Percentiles rank a stretch among this genome's conserved stretches.
Evolutionary conservation across 768 basidiomycete species (phyloP).

Genomic region (Termitomyces sp.): DNA sequence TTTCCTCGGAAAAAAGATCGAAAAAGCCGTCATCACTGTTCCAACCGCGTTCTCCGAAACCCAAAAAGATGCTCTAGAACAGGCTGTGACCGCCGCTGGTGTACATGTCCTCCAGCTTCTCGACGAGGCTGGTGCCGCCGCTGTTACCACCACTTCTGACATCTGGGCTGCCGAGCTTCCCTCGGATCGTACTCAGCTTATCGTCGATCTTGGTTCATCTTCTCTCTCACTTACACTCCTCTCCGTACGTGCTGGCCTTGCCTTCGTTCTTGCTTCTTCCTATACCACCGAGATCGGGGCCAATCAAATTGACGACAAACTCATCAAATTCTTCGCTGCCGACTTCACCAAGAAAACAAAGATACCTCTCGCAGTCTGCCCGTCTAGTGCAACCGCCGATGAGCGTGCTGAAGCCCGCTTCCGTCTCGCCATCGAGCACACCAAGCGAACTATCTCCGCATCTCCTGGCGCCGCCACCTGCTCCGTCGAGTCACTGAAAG

Average conservation of each 20-base stretch:
- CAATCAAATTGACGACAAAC: conserved; percentile 71
- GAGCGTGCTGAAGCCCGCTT: conserved; percentile 92
- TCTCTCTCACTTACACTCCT: conserved; percentile 68
- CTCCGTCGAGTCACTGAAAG: conserved; percentile 91
- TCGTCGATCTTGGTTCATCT: conserved; percentile 81
- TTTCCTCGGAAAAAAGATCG: conserved; percentile 78
- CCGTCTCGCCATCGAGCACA: conserved; percentile 88
- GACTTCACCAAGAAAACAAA: conserved; percentile 98
- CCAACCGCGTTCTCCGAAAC: conserved; percentile 61
- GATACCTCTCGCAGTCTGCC: conserved; percentile 61
- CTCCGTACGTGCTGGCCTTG: conserved; percentile 72
- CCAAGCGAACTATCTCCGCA: conserved; percentile 89
- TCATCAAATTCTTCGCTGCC: conserved; percentile 89
- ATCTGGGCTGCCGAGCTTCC: conserved; percentile 37
- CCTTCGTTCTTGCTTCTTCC: conserved; percentile 34
- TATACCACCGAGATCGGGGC: conserved; percentile 52
- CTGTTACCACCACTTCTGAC: conserved; percentile 50
- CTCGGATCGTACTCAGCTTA: conserved; percentile 70
- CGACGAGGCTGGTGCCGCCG: conserved; percentile 82
- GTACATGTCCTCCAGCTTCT: conserved; percentile 82
- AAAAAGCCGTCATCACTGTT: conserved; percentile 64
- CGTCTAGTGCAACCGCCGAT: conserved; percentile 55
- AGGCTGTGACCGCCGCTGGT: conserved; percentile 77
- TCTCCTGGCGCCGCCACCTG: conserved; percentile 85
- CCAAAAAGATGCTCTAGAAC: conserved; percentile 67